Percentiles rank a stretch among this genome's conserved stretches.
phyloP scores from a whole-genome alignment of 257 asterid species.

The Cynanchum wilfordii region DNA sequence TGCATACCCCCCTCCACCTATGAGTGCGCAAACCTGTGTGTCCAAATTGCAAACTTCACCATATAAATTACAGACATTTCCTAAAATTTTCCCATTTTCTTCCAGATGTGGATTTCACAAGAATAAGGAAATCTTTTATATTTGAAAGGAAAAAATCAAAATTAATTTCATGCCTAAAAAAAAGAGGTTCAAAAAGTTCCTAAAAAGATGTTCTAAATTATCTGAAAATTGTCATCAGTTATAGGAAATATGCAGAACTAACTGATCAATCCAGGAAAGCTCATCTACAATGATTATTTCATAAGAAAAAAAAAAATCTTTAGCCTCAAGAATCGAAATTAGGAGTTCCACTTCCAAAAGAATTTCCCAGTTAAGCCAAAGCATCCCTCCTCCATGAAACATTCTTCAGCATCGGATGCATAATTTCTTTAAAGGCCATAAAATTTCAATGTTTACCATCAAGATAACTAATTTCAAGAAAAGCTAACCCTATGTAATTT shows the following conservation, averaged over 20 bases:
- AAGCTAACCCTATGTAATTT: background rate
- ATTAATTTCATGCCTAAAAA: background rate
- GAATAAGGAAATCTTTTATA: background rate
- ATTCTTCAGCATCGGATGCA: background rate
- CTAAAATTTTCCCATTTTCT: background rate
- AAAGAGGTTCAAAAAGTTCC: background rate
- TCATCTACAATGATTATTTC: background rate
- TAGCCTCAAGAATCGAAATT: background rate
- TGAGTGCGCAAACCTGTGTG: constrained; percentile 78
- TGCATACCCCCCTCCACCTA: constrained; percentile 96
- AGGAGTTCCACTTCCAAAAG: too few relatives aligned
- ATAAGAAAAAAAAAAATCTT: background rate
- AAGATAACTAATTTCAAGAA: background rate
- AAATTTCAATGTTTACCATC: constrained; percentile 8
- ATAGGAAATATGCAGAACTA: background rate
- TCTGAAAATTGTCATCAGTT: background rate
- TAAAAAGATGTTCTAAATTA: background rate
- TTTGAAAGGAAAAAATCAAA: background rate
- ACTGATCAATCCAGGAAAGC: constrained; percentile 1
- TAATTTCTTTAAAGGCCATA: background rate
- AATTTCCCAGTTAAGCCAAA: background rate
- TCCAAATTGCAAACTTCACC: constrained; percentile 7
- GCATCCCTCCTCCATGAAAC: background rate
- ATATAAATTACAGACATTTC: constrained; percentile 13
- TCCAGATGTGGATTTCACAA: background rate